These are phyloP conservation scores for Tuber aestivum DNA, from an alignment of 495 filamentous ascomycete genomes.

Conservation along the genomic window DNA sequence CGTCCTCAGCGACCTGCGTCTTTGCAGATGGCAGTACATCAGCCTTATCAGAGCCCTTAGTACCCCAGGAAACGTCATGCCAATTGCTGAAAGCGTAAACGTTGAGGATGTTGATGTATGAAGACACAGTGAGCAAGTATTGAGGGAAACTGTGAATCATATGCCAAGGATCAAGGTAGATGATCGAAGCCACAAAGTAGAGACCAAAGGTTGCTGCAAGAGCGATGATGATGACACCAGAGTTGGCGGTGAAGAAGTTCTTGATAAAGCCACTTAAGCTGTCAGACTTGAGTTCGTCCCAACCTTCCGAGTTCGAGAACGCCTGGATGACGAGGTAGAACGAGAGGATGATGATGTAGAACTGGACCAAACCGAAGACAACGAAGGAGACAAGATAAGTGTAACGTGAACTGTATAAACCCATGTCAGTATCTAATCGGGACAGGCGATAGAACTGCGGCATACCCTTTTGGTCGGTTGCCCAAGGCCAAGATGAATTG, in stretches of 20 bases:
- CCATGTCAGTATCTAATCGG: slow-evolving; percentile 15
- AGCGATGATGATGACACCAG: slow-evolving; percentile 75
- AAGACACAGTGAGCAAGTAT: slow-evolving; percentile 91
- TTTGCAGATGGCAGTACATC: slow-evolving; percentile 86
- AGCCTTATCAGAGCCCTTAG: slow-evolving; percentile 96
- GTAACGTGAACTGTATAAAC: slow-evolving; percentile 62
- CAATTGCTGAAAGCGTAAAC: slow-evolving; percentile 99
- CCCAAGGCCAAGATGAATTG: slow-evolving; percentile 97
- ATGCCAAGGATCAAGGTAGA: slow-evolving; percentile 99
- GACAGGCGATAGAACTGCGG: background rate
- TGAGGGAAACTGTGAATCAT: slow-evolving; percentile 98
- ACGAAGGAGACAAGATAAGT: slow-evolving; percentile 86
- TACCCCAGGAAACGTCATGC: slow-evolving; percentile 99
- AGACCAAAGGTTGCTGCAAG: slow-evolving; percentile 92
- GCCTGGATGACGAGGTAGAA: slow-evolving; percentile 80
- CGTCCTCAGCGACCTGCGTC: slow-evolving; percentile 73
- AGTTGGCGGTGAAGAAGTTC: slow-evolving; percentile 71
- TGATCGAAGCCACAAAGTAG: slow-evolving; percentile 95
- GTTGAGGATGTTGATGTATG: slow-evolving; percentile 98
- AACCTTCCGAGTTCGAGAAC: slow-evolving; percentile 48
- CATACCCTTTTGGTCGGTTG: slow-evolving; percentile 78
- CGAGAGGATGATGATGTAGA: slow-evolving; percentile 84
- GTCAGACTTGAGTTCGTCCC: slow-evolving; percentile 37
- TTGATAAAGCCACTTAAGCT: slow-evolving; percentile 54
- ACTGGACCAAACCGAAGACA: slow-evolving; percentile 78